Percentiles rank a stretch among this genome's conserved stretches.
phyloP scores from a whole-genome alignment of 1,139 yeast genomes.

The Candida labiduridarum region DNA sequence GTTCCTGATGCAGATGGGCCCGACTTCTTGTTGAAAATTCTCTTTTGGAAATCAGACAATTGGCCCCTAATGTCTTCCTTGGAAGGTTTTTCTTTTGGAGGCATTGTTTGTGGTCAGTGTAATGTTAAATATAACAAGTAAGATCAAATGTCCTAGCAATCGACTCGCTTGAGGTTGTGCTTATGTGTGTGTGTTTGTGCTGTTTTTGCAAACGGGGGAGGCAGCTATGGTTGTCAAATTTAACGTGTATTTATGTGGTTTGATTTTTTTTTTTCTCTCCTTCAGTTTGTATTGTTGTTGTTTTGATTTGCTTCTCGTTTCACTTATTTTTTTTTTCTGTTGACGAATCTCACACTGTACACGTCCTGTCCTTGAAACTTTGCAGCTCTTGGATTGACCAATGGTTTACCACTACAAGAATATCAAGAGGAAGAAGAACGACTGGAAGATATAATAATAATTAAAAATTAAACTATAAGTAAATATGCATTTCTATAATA shows the following conservation, averaged over 20 bases:
- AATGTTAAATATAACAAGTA: too few species aligned
- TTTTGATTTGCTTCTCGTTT: neutral
- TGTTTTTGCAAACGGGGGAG: neutral
- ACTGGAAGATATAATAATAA: too few species aligned
- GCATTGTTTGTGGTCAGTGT: conserved; percentile 11
- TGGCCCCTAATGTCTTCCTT: conserved; percentile 55
- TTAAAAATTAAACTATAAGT: neutral
- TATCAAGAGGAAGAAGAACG: too few species aligned
- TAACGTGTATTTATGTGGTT: neutral
- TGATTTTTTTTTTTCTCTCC: neutral
- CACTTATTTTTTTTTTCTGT: neutral
- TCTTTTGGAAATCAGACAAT: conserved; percentile 60
- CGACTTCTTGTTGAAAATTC: conserved; percentile 42
- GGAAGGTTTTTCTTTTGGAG: conserved; percentile 15
- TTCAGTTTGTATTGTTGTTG: neutral
- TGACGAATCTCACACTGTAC: neutral
- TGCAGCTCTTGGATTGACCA: too few species aligned
- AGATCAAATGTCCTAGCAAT: too few species aligned
- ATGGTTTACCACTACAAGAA: too few species aligned
- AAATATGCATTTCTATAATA: conserved; percentile 3
- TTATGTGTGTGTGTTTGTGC: neutral
- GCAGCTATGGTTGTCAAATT: neutral
- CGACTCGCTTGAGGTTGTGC: too few species aligned
- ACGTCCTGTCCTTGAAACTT: neutral
- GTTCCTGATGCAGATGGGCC: conserved; percentile 4